Base-by-base conservation (phyloP, 2,329 filamentous ascomycete species). In the Fusarium robinianum region DNA sequence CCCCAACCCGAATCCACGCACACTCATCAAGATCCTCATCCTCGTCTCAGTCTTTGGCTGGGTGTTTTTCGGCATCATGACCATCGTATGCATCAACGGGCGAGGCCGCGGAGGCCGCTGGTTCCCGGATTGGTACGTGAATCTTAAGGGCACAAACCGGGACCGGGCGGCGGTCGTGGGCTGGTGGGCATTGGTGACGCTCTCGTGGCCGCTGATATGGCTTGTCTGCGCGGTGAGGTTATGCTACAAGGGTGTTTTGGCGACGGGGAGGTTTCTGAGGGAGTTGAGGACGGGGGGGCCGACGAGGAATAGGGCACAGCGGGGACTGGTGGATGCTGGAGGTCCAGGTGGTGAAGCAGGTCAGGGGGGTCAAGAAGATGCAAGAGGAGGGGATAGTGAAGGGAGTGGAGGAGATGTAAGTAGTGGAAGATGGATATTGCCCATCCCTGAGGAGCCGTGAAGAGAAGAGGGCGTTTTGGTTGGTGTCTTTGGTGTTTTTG, bases 181-280 rank as follows among this genome's bases (percentile, higher is more conserved):
- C 1, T 68, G 64, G 66, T 68, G 64, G 65, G 10, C 44, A 1
- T 53, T 41, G 2, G 54, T 67, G 2, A 15, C 68, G 15, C 25
- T 67, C 24, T 43, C 62, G n/a, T 68, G 66, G 45, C 83, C 83
- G 4, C 75, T 73, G 58, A 92, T 90, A 55, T 74, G 81, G 36
- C 72, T 74, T 1, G 87, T 91, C 58, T 84, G 79, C 54, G 83
- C 86, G 60, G 84, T 76, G 18, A 95, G 79, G 72, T 94, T 79
- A n/a, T n/a, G n/a, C n/a, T n/a, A n/a, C n/a, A n/a, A n/a, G n/a
- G n/a, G n/a, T n/a, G n/a, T n/a, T n/a, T n/a, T n/a, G n/a, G n/a
- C n/a, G n/a, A n/a, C n/a, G n/a, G n/a, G n/a, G n/a, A n/a, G 71
- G 2, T 71, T 72, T 6, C 67, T 10, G 48, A 34, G n/a, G 29